Percentiles rank a stretch among this genome's conserved stretches.
phyloP scores from a whole-genome alignment of 768 basidiomycete genomes.

The Tricholoma hemisulphureum region DNA sequence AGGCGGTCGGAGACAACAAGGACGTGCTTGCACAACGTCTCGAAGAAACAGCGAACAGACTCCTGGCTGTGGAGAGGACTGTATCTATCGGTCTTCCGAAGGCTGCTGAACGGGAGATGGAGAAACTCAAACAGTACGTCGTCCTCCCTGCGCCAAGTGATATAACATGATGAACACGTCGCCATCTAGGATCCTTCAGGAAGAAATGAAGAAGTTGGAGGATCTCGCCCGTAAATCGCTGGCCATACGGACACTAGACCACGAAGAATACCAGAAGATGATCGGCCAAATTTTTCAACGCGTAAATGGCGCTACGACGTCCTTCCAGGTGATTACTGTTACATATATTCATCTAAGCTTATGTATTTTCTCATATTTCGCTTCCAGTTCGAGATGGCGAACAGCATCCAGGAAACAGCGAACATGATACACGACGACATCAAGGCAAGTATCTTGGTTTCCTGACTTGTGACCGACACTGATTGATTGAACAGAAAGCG shows the following conservation, averaged over 20 bases:
- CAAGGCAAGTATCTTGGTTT: not conserved
- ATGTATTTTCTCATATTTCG: not conserved
- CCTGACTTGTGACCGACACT: not conserved
- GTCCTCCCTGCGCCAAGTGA: not conserved
- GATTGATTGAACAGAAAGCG: not conserved
- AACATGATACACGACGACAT: not conserved
- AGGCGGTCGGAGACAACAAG: not conserved
- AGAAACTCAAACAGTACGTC: not conserved
- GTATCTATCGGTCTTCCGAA: not conserved
- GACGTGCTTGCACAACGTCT: not conserved
- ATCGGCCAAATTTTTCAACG: not conserved
- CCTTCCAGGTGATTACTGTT: not conserved
- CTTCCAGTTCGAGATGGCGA: not conserved
- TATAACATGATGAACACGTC: not conserved
- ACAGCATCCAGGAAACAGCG: not conserved
- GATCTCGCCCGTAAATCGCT: not conserved
- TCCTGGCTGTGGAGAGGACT: not conserved
- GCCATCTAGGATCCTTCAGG: not conserved
- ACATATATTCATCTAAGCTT: not conserved
- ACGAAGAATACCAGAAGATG: not conserved
- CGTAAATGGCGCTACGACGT: not conserved
- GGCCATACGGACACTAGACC: not conserved
- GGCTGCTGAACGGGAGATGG: not conserved
- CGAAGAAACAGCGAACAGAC: not conserved
- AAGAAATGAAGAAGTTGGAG: not conserved